phyloP scores from a whole-genome alignment of 1,284 basidiomycete species.

The Cutaneotrichosporon curvatum region DNA sequence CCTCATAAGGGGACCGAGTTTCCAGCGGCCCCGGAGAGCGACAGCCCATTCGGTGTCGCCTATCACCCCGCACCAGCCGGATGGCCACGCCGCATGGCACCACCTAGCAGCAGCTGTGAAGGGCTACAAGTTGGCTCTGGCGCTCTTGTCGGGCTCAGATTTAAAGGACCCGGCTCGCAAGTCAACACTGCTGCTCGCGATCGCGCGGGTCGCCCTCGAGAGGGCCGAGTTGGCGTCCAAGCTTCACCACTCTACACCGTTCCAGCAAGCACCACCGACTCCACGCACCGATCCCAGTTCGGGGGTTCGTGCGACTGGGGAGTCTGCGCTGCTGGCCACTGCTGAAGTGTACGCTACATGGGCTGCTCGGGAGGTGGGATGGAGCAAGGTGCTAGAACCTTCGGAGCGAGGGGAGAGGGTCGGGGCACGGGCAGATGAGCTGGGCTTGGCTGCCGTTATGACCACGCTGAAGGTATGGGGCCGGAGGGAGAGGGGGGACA shows the following conservation, averaged over 20 bases:
- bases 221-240: constrained; percentile 32
- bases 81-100: constrained; percentile 30
- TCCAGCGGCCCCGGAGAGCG: too few species aligned
- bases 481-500: too few species aligned
- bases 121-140: constrained; percentile 42
- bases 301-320: constrained; percentile 18
- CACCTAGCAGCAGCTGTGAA: constrained; percentile 35
- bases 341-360: constrained; percentile 45
- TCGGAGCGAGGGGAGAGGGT: background rate
- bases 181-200: constrained; percentile 32
- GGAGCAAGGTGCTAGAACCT: constrained; percentile 42
- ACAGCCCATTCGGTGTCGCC: too few species aligned
- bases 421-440: background rate
- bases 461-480: background rate
- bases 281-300: background rate
- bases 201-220: constrained; percentile 35
- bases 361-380: constrained; percentile 46
- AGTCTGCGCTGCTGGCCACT: constrained; percentile 35
- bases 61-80: background rate
- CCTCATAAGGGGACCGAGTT: too few species aligned
- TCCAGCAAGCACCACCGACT: background rate
- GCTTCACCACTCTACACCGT: background rate
- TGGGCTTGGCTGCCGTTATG: background rate
- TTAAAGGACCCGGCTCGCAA: constrained; percentile 19
- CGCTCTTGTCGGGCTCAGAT: constrained; percentile 22